These are phyloP conservation scores for Trichophyton equinum DNA, from an alignment of 2,329 filamentous ascomycete species.

Conservation along the genomic window DNA sequence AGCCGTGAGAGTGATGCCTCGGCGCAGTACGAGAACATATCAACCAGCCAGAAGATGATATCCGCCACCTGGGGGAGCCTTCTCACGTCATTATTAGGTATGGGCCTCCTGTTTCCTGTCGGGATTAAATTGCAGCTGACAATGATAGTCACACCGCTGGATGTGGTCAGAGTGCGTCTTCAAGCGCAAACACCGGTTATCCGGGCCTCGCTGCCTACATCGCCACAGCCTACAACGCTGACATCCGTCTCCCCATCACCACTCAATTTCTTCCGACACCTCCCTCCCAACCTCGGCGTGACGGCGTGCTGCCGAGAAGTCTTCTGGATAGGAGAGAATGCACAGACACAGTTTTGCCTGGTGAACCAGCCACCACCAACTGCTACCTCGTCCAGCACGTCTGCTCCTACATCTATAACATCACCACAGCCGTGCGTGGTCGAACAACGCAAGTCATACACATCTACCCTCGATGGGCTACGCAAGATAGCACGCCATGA, in stretches of 20 bases:
- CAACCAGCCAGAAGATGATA: constrained; percentile 81
- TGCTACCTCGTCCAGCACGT: background rate
- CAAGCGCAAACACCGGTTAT: constrained; percentile 61
- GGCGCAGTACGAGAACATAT: constrained; percentile 44
- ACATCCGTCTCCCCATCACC: constrained; percentile 35
- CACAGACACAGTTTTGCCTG: constrained; percentile 66
- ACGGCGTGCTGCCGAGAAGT: constrained; percentile 94
- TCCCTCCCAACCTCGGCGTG: constrained; percentile 77
- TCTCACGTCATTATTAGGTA: constrained; percentile 78
- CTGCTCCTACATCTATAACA: constrained; percentile 19
- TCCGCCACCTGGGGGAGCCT: constrained; percentile 86
- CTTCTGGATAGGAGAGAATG: constrained; percentile 84
- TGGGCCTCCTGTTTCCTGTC: constrained; percentile 17
- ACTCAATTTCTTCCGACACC: constrained; percentile 42
- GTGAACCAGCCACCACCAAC: constrained; percentile 36
- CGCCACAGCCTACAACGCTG: background rate
- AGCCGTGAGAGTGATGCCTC: background rate
- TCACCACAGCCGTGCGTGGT: constrained; percentile 56
- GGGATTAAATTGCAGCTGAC: constrained; percentile 1
- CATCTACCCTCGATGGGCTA: constrained; percentile 80
- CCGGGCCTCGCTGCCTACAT: constrained; percentile 30
- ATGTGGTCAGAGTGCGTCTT: constrained; percentile 87
- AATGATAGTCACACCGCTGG: constrained; percentile 76
- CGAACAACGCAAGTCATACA: constrained; percentile 72
- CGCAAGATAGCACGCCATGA: constrained; percentile 93